phyloP scores from a whole-genome alignment of 306 rosid genomes.

The Sphenostylis stenocarpa region DNA sequence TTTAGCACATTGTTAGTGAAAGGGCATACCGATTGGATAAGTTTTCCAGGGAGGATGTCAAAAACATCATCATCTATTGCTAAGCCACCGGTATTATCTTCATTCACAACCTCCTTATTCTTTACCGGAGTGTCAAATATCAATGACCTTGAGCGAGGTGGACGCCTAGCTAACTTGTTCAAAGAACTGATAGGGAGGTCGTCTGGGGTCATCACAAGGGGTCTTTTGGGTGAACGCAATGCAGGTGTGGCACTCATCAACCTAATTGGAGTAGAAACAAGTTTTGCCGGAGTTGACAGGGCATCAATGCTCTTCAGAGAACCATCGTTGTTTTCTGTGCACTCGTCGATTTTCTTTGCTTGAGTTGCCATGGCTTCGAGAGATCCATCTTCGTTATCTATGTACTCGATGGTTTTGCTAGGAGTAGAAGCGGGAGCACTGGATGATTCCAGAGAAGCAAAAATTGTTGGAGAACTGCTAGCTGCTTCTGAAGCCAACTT shows the following conservation, averaged over 20 bases:
- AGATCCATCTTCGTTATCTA: slow-evolving; percentile 34
- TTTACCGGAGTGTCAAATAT: slow-evolving; percentile 72
- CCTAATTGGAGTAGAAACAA: slow-evolving; percentile 52
- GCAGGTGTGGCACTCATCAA: slow-evolving; percentile 69
- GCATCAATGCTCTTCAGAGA: not conserved
- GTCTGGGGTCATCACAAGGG: slow-evolving; percentile 57
- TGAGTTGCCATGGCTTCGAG: slow-evolving; percentile 46
- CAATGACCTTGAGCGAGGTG: slow-evolving; percentile 59
- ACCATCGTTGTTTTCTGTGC: no score
- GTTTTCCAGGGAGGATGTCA: slow-evolving; percentile 58
- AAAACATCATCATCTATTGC: slow-evolving; percentile 44
- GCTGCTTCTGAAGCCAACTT: slow-evolving; percentile 18
- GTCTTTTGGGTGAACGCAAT: slow-evolving; percentile 51
- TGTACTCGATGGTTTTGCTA: slow-evolving; percentile 38
- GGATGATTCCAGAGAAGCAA: slow-evolving; percentile 32
- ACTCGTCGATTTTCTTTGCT: not conserved
- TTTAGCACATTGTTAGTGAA: not conserved
- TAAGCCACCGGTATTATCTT: slow-evolving; percentile 25
- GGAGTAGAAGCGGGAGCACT: not conserved
- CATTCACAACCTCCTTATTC: slow-evolving; percentile 33
- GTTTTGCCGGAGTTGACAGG: slow-evolving; percentile 59
- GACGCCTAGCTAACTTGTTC: slow-evolving; percentile 56
- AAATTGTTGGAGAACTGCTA: not conserved
- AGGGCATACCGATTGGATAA: slow-evolving; percentile 72
- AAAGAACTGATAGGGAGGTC: slow-evolving; percentile 37